These are phyloP conservation scores for Coemansia sp. DNA, from an alignment of 192 early-diverging fungal genomes.

Conservation along the genomic window DNA sequence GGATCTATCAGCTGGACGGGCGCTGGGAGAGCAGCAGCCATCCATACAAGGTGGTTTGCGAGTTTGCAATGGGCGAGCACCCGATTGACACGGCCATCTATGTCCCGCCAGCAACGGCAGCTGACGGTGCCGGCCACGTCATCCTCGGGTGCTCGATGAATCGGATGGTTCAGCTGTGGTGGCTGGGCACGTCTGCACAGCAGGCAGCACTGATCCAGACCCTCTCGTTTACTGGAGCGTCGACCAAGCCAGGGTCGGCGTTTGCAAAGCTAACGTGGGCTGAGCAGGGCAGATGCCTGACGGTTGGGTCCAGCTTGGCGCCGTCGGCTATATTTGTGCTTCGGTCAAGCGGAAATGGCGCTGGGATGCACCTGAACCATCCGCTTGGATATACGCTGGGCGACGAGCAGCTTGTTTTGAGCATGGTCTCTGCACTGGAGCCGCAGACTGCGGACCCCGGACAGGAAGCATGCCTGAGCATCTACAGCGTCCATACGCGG, in stretches of 20 bases:
- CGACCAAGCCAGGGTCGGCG: constrained; percentile 15
- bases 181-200: constrained; percentile 27
- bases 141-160: constrained; percentile 34
- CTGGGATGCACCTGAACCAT: constrained; percentile 20
- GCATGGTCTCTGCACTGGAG: constrained; percentile 30
- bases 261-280: constrained; percentile 41
- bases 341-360: constrained; percentile 15
- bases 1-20: constrained; percentile 34
- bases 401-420: constrained; percentile 34
- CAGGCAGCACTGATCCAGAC: constrained; percentile 29
- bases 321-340: constrained; percentile 35
- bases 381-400: constrained; percentile 31
- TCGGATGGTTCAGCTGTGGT: constrained; percentile 35
- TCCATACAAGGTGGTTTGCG: constrained; percentile 32
- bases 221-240: constrained; percentile 14
- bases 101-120: constrained; percentile 20
- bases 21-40: constrained; percentile 27
- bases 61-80: constrained; percentile 27
- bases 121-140: constrained; percentile 38
- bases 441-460: not conserved
- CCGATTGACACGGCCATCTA: constrained; percentile 37
- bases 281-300: constrained; percentile 33
- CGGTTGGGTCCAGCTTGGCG: constrained; percentile 23
- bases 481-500: constrained; percentile 46
- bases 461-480: constrained; percentile 16